phyloP scores from a whole-genome alignment of 2,329 filamentous ascomycete genomes.

The Fusarium sp. region DNA sequence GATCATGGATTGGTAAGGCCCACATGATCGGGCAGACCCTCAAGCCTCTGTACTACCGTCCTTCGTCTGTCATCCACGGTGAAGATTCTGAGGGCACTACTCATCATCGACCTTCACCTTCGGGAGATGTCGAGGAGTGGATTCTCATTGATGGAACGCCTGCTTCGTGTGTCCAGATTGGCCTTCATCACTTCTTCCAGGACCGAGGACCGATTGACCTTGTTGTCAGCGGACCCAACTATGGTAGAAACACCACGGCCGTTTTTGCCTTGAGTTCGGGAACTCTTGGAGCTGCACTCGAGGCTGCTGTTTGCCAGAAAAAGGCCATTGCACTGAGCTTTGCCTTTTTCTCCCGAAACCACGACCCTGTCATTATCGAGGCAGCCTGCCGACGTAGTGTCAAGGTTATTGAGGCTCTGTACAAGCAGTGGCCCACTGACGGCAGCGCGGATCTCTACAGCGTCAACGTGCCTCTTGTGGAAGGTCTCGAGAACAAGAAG shows the following conservation, averaged over 20 bases:
- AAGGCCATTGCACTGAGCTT: slow-evolving; percentile 84
- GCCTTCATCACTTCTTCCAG: slow-evolving; percentile 79
- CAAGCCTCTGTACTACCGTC: slow-evolving; percentile 83
- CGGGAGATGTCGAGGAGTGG: slow-evolving; percentile 74
- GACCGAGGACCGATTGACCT: slow-evolving; percentile 76
- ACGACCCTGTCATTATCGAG: slow-evolving; percentile 81
- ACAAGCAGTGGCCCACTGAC: slow-evolving; percentile 73
- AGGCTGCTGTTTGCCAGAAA: slow-evolving; percentile 74
- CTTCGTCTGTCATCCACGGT: slow-evolving; percentile 53
- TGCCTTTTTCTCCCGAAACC: slow-evolving; percentile 86
- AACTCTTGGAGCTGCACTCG: slow-evolving; percentile 78
- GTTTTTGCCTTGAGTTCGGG: slow-evolving; percentile 80
- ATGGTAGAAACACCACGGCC: slow-evolving; percentile 81
- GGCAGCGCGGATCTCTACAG: slow-evolving; percentile 81
- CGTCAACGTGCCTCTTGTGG: slow-evolving; percentile 87
- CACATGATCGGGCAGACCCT: slow-evolving; percentile 92
- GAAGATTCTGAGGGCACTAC: slow-evolving; percentile 67
- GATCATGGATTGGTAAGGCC: slow-evolving; percentile 98
- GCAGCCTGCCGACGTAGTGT: slow-evolving; percentile 78
- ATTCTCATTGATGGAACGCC: slow-evolving; percentile 82
- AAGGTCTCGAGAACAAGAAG: slow-evolving; percentile 73
- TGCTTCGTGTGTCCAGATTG: slow-evolving; percentile 82
- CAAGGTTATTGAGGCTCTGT: slow-evolving; percentile 79
- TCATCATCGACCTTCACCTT: slow-evolving; percentile 64
- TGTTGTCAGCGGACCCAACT: slow-evolving; percentile 82